A percentile compares a stretch with the other conserved stretches of the same genome.
phyloP scores from a whole-genome alignment of 2,329 filamentous ascomycete species.

The Apiospora saccharicola region DNA sequence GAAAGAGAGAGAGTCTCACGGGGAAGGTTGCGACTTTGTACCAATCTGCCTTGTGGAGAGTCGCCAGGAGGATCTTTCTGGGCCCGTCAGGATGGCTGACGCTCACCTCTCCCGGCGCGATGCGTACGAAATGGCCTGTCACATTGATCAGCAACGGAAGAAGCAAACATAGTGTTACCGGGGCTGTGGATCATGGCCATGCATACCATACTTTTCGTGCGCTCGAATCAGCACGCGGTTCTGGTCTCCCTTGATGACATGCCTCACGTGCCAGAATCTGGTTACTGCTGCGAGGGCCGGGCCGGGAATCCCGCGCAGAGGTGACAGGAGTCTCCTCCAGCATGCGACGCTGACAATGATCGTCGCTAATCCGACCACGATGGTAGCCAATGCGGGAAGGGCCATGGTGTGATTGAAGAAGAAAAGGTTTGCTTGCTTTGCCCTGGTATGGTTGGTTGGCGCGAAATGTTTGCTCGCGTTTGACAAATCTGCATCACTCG shows the following conservation, averaged over 20 bases:
- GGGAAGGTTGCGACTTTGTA: conserved; percentile 47
- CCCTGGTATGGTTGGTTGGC: background rate
- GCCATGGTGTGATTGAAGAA: background rate
- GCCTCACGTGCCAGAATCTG: conserved; percentile 48
- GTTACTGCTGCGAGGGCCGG: conserved; percentile 50
- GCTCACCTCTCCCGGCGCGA: conserved; percentile 51
- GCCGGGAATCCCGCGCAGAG: conserved; percentile 45
- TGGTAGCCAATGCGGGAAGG: background rate
- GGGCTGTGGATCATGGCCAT: background rate
- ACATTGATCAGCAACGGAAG: background rate
- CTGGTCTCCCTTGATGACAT: conserved; percentile 47
- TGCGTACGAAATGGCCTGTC: conserved; percentile 50
- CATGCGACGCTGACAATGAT: conserved; percentile 19
- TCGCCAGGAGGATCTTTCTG: conserved; percentile 44
- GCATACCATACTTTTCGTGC: conserved; percentile 48
- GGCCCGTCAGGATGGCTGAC: conserved; percentile 51
- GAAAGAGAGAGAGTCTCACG: background rate
- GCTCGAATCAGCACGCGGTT: conserved; percentile 45
- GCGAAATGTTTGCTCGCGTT: background rate
- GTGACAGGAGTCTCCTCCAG: conserved; percentile 13
- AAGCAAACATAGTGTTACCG: background rate
- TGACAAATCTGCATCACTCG: conserved; percentile 1
- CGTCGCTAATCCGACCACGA: background rate
- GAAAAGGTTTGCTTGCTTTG: background rate
- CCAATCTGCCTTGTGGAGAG: conserved; percentile 43